Evolutionary conservation across 805 yeast genomes (phyloP), one percentile per base, ranked within the genome.

Genomic region (Torulaspora quercuum): DNA sequence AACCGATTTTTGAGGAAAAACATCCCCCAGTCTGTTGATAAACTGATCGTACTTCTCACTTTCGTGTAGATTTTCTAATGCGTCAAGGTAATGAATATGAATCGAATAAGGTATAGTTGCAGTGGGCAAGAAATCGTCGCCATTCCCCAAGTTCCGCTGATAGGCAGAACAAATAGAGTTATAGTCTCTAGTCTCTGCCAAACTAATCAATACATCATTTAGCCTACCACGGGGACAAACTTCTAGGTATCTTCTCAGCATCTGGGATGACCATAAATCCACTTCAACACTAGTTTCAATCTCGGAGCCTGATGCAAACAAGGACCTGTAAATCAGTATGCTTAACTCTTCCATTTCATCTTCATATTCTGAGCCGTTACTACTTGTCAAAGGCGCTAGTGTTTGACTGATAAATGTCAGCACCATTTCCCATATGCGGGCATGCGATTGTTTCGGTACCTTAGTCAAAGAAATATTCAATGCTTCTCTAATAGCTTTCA

Each of bases 1-100:
- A 2, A 78, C 76, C 24, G 63, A 54, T 48, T 81, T 86, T 46
- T 80, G 86, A 0, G 87, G 78, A 48, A 73, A 83, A 35, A 59
- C 63, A 1, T 32, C 18, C 8, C 25, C 32, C 32, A 48, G 11
- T 20, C 26, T 23, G 6, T 5, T 11, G 15, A 33, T 13, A 14
- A 48, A 59, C 0, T 42, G 43, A 31, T 68, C 72, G 23, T 68
- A 61, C n/a, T 52, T 50, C 0, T 22, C 17, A 16, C 48, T 48
- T 29, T 33, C 25, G 9, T 31, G 6, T 22, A 41, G 21, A 10
- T 39, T 13, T 18, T 44, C 40, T 17, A 54, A 28, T 11, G 46
- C 19, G 5, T 25, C 25, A 13, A 55, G 31, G 27, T 50, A 49
- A 12, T 47, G 40, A n/a, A 43, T 13, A 22, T 47, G 37, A 6